Base-by-base conservation (phyloP, 805 yeast species). In the Suhomyces vadensis region DNA sequence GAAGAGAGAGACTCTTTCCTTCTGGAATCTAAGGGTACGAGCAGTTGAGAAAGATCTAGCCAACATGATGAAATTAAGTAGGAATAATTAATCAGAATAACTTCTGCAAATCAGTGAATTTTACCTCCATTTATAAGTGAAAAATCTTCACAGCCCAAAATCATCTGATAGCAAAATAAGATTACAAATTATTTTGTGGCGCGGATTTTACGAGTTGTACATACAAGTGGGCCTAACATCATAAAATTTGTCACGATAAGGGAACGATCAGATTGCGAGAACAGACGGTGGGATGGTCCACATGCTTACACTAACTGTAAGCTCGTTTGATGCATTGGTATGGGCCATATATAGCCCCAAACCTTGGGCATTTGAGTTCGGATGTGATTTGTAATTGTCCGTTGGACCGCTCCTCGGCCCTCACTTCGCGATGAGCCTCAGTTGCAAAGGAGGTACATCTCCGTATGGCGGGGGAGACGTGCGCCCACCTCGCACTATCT, bases 1-100 rank as follows among this genome's bases (percentile, higher is more conserved):
- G 52, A 58, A 60, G 41, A 55, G 58, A 13, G 56, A 43, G 25
- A 54, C 57, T 26, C 64, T 51, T 43, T 62, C 67, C 58, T 63
- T 63, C 51, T 62, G 57, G 57, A 63, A 63, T 9, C 50, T 44
- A 35, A 53, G 47, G 41, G 42, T 38, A 37, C 54, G 48, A 14
- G 53, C 44, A 39, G 61, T 60, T 27, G 60, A 52, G 33, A 63
- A 51, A 35, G 50, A 47, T 60, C 66, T 63, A 27, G 38, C 21
- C 8, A 39, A 35, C 50, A 46, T 46, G 11, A 2, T 31, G 22
- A 31, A 19, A n/a, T n/a, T n/a, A n/a, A n/a, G 3, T 11, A 23
- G 9, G 25, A 14, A 21, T n/a, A 11, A n/a, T 36, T 13, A 6
- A 13, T 17, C 7, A n/a, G 22, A 25, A 23, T 13, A 25, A 8